Evolutionary conservation across 257 asterid species (phyloP).

Genomic region (Henckelia pumila): DNA sequence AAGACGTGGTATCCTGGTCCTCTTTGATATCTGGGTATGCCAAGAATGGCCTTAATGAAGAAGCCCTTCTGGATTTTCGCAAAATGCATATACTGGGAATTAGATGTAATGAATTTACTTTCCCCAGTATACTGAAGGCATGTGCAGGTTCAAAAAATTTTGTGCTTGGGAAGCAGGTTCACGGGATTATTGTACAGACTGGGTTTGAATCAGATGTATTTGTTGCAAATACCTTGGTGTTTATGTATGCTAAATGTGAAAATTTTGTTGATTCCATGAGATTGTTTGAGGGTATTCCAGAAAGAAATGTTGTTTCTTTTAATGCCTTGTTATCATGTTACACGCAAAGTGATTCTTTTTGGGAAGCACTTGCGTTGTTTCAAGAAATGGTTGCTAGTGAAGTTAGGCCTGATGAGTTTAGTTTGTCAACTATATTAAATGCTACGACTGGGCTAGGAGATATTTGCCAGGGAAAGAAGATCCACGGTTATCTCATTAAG

Average conservation of each 20-base stretch:
- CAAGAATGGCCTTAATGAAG: slow-evolving; percentile 54
- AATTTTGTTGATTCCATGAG: slow-evolving; percentile 48
- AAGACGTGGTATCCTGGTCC: slow-evolving; percentile 80
- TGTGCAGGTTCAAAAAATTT: slow-evolving; percentile 42
- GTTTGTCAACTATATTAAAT: slow-evolving; percentile 63
- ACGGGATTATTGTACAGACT: slow-evolving; percentile 50
- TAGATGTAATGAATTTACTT: slow-evolving; percentile 57
- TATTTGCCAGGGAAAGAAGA: slow-evolving; percentile 49
- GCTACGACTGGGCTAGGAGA: slow-evolving; percentile 62
- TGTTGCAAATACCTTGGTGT: slow-evolving; percentile 64
- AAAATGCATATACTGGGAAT: slow-evolving; percentile 58
- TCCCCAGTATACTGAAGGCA: slow-evolving; percentile 79
- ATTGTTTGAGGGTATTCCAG: slow-evolving; percentile 61
- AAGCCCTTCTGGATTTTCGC: slow-evolving; percentile 53
- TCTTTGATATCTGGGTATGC: slow-evolving; percentile 71
- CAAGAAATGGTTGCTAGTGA: slow-evolving; percentile 57
- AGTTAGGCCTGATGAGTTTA: slow-evolving; percentile 63
- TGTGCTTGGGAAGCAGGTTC: slow-evolving; percentile 59
- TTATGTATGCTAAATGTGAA: slow-evolving; percentile 65
- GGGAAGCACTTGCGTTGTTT: slow-evolving; percentile 58
- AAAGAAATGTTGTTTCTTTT: slow-evolving; percentile 72
- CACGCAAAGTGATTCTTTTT: slow-evolving; percentile 44
- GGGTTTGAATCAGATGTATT: slow-evolving; percentile 66
- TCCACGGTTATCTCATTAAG: slow-evolving; percentile 62
- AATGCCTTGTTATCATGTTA: slow-evolving; percentile 60